Evolutionary conservation across 768 basidiomycete species (phyloP).

Genomic region (Suillus decipiens): DNA sequence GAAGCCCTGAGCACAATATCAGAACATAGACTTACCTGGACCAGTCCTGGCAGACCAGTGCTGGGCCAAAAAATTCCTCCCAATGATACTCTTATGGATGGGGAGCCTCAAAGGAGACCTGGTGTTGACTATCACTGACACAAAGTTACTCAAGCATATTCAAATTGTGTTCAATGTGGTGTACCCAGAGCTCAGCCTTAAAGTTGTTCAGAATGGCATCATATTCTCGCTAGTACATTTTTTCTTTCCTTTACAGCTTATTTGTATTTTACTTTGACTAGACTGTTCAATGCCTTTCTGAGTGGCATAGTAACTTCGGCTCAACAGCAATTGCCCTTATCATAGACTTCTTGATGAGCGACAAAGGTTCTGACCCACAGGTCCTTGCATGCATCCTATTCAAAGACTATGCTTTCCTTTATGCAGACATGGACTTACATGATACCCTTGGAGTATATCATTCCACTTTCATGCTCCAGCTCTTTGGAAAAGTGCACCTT

Average conservation of each 20-base stretch:
- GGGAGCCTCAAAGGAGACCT: neutral
- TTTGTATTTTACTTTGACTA: no score
- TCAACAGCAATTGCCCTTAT: constrained; percentile 7
- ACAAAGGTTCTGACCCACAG: neutral
- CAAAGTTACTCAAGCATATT: neutral
- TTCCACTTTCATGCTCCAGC: neutral
- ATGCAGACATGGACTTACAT: constrained; percentile 1
- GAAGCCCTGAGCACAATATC: neutral
- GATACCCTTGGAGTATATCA: neutral
- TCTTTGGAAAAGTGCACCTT: constrained; percentile 1
- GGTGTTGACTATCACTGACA: constrained; percentile 11
- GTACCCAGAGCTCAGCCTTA: constrained; percentile 11
- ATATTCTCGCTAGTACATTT: constrained; percentile 9
- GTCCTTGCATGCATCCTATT: neutral
- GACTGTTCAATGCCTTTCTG: constrained; percentile 1
- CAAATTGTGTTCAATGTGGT: constrained; percentile 10
- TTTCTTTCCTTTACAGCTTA: neutral
- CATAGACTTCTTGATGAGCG: neutral
- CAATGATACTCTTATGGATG: neutral
- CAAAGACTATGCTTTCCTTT: constrained; percentile 3
- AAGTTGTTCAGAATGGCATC: constrained; percentile 3
- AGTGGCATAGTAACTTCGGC: constrained; percentile 10
- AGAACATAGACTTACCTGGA: neutral
- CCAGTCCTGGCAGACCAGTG: neutral
- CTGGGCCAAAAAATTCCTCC: constrained; percentile 1